Percentiles rank a stretch among this genome's conserved stretches.
These are phyloP conservation scores for Colletotrichum shisoi DNA, from an alignment of 2,329 filamentous ascomycete genomes.

Conservation along the genomic window DNA sequence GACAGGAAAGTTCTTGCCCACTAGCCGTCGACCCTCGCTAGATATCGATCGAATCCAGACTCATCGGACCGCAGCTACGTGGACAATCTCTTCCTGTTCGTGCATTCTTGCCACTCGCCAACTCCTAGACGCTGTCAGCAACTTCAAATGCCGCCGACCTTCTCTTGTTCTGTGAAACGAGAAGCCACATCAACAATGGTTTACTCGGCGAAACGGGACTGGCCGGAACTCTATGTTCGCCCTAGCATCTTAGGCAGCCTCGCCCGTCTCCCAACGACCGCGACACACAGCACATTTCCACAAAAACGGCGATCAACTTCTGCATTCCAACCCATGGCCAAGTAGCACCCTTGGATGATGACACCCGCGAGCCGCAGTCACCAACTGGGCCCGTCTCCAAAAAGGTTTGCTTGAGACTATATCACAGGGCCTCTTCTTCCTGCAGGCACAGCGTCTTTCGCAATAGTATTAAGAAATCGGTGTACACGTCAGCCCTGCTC, in stretches of 20 bases:
- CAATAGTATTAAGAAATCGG: too few species aligned
- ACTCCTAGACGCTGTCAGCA: constrained; percentile 4
- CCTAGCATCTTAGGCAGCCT: not conserved
- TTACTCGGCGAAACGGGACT: not conserved
- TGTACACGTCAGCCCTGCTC: constrained; percentile 24
- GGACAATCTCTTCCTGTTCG: constrained; percentile 7
- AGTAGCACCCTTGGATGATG: not conserved
- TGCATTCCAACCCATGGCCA: not conserved
- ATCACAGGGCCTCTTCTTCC: not conserved
- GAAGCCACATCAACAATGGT: not conserved
- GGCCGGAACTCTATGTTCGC: not conserved
- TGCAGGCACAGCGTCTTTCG: too few species aligned
- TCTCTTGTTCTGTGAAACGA: constrained; percentile 23
- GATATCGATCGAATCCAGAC: constrained; percentile 23
- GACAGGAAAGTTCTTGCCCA: constrained; percentile 2
- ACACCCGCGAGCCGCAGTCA: not conserved
- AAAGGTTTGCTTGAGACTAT: not conserved
- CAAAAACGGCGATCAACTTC: constrained; percentile 1
- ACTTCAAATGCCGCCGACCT: not conserved
- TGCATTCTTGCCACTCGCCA: constrained; percentile 16
- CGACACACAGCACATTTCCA: not conserved
- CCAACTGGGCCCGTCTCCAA: not conserved
- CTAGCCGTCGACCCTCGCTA: constrained; percentile 6
- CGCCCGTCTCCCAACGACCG: constrained; percentile 2
- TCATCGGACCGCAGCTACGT: constrained; percentile 32